Evolutionary conservation across 2,329 filamentous ascomycete genomes (phyloP).

Genomic region (Didymosphaeria variabile): DNA sequence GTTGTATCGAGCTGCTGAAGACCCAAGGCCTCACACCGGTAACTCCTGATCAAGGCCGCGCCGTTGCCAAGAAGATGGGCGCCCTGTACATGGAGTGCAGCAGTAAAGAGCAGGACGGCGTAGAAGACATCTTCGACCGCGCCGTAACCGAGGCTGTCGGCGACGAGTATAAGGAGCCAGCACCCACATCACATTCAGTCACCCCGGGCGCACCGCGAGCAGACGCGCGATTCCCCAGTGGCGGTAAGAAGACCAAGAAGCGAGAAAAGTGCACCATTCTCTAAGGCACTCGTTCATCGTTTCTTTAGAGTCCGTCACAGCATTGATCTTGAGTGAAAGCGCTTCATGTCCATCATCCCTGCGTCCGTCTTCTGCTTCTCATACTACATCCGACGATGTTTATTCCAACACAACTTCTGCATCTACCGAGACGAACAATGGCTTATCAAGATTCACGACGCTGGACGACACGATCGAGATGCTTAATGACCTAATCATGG

Average conservation of each 20-base stretch:
- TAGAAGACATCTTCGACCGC: conserved; percentile 94
- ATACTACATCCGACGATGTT: conserved; percentile 1
- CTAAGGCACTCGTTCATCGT: conserved; percentile 34
- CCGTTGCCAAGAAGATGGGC: conserved; percentile 91
- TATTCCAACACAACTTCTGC: conserved; percentile 7
- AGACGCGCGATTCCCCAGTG: conserved; percentile 29
- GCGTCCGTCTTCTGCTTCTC: conserved; percentile 4
- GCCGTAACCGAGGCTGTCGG: conserved; percentile 91
- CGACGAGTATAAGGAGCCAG: conserved; percentile 62
- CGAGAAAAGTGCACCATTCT: conserved; percentile 51
- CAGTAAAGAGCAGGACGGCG: conserved; percentile 94
- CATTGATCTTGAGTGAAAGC: conserved; percentile 14
- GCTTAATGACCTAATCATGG: conserved; percentile 49
- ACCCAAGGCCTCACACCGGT: conserved; percentile 96
- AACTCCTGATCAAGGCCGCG: conserved; percentile 86
- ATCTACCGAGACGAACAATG: conserved; percentile 23
- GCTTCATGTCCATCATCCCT: conserved; percentile 12
- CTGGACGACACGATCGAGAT: conserved; percentile 53
- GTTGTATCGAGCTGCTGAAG: conserved; percentile 98
- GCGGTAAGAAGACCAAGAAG: conserved; percentile 50
- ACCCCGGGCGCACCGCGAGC: conserved; percentile 24
- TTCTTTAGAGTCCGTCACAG: conserved; percentile 26
- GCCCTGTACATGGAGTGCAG: conserved; percentile 98
- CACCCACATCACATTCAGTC: conserved; percentile 24
- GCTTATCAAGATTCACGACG: conserved; percentile 49